Base-by-base conservation (phyloP, 257 asterid species). In the Primulina tabacum region DNA sequence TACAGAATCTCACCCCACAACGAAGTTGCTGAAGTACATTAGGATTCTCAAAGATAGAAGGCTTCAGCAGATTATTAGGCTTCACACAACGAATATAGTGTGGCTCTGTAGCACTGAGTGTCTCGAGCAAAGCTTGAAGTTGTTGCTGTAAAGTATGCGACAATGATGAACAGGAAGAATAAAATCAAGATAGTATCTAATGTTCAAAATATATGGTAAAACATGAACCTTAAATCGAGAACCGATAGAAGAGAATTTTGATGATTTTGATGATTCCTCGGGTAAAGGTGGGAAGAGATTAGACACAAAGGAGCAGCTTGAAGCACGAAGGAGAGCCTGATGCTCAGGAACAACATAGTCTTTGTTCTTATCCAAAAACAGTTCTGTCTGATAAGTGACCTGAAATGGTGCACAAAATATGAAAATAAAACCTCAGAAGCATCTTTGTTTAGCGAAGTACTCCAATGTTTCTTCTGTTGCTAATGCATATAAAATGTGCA, bases 241-340 rank as follows among this genome's bases (percentile, higher is more conserved):
- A 53, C 95, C 98, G 81, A 92, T 92, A 61, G 98, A 92, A 67
- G 96, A 88, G 75, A 92, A 90, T 76, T 92, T 92, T 26, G 98
- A 86, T 59, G 89, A 56, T 85, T 92, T 88, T 59, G 95, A 83
- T 56, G 96, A 81, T 77, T 92, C 98, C 81, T 92, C 98, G 9
- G 83, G 87, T 74, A 82, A 85, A 68, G 86, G 88, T 62, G 92
- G 91, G 82, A 92, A 92, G 69, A 92, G 82, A 70, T 92, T 72
- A 47, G 97, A 79, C 24, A 92, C 89, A 61, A 92, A 92, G 67
- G 86, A 58, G 82, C 98, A 92, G 28, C 60, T 77, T 60, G 98
- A 92, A 79, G 92, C 87, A 73, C 80, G 62, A 52, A 92, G 96
- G 71, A 90, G 96, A 69, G 85, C 92, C 83, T 92, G 97, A 80